A percentile compares a stretch with the other conserved stretches of the same genome.
Evolutionary conservation across 768 basidiomycete genomes (phyloP).

Genomic region (Leccinum variicolor): DNA sequence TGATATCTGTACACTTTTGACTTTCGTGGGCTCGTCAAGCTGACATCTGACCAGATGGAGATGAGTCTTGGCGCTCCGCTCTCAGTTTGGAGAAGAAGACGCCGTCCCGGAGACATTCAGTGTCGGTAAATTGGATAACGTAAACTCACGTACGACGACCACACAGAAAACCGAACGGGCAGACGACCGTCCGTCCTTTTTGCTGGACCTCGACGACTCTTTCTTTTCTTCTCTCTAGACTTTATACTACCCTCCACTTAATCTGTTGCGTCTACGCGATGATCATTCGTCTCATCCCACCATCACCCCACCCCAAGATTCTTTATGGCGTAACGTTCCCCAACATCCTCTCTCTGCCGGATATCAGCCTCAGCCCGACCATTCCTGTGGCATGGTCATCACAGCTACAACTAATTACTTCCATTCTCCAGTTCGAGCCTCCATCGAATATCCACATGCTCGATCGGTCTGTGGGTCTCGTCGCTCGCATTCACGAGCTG

Average conservation of each 20-base stretch:
- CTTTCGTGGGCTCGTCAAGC: not conserved
- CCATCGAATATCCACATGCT: conserved; percentile 54
- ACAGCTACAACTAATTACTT: conserved; percentile 48
- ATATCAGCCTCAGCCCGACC: conserved; percentile 31
- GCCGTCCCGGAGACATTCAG: conserved; percentile 2
- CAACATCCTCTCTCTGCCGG: conserved; percentile 32
- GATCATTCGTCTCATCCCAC: conserved; percentile 54
- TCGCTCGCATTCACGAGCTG: conserved; percentile 55
- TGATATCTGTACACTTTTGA: not conserved
- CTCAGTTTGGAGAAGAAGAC: conserved; percentile 1
- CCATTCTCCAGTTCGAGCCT: conserved; percentile 49
- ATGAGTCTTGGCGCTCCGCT: not conserved
- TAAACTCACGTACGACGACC: conserved; percentile 28
- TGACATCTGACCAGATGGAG: not conserved
- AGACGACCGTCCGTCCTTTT: conserved; percentile 14
- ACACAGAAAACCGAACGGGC: conserved; percentile 26
- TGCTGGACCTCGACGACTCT: conserved; percentile 31
- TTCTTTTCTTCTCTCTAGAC: conserved; percentile 14
- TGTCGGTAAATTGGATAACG: conserved; percentile 21
- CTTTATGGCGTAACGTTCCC: conserved; percentile 58
- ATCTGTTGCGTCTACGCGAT: conserved; percentile 34
- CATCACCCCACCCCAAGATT: conserved; percentile 47
- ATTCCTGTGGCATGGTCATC: conserved; percentile 52
- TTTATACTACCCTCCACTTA: conserved; percentile 25
- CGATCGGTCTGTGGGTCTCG: conserved; percentile 57